A percentile compares a stretch with the other conserved stretches of the same genome.
Evolutionary conservation across 2,329 filamentous ascomycete species (phyloP).

Genomic region (Colletotrichum brevisporum): DNA sequence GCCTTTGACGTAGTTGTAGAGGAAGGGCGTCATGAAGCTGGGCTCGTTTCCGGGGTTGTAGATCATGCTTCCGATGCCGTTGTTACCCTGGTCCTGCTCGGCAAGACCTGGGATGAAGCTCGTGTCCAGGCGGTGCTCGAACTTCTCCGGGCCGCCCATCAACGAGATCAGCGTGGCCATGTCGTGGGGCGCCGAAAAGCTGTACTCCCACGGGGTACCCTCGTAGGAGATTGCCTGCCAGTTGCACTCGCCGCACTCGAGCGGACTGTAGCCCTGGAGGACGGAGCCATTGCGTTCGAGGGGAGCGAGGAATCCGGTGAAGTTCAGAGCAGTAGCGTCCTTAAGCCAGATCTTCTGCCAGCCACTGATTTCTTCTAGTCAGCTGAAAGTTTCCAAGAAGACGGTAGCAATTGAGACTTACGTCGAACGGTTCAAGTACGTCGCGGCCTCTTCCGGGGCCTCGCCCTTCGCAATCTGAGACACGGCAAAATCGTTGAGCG

Average conservation of each 20-base stretch:
- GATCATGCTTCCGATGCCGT: constrained; percentile 59
- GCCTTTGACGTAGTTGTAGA: constrained; percentile 67
- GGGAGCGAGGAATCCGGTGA: constrained; percentile 71
- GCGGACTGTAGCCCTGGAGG: constrained; percentile 60
- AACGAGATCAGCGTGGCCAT: constrained; percentile 64
- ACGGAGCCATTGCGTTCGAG: constrained; percentile 61
- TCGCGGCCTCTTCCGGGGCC: constrained; percentile 61
- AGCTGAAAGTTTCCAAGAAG: not conserved
- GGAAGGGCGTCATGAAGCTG: constrained; percentile 67
- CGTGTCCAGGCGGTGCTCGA: constrained; percentile 63
- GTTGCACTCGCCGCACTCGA: constrained; percentile 67
- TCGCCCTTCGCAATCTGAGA: constrained; percentile 68
- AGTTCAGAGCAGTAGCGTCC: constrained; percentile 59
- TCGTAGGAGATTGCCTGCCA: constrained; percentile 69
- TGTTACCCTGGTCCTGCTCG: constrained; percentile 61
- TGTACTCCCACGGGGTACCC: constrained; percentile 64
- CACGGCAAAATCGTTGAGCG: constrained; percentile 70
- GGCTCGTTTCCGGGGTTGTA: constrained; percentile 72
- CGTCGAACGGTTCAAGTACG: constrained; percentile 66
- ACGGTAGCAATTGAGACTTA: not conserved
- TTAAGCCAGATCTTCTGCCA: constrained; percentile 74
- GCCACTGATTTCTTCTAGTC: constrained; percentile 47
- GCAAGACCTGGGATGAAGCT: constrained; percentile 55
- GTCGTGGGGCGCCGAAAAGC: constrained; percentile 71
- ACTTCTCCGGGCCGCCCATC: constrained; percentile 64